Percentiles rank a stretch among this genome's conserved stretches.
Evolutionary conservation across 2,329 filamentous ascomycete genomes (phyloP).

Genomic region (Sporothrix pseudoabietina): DNA sequence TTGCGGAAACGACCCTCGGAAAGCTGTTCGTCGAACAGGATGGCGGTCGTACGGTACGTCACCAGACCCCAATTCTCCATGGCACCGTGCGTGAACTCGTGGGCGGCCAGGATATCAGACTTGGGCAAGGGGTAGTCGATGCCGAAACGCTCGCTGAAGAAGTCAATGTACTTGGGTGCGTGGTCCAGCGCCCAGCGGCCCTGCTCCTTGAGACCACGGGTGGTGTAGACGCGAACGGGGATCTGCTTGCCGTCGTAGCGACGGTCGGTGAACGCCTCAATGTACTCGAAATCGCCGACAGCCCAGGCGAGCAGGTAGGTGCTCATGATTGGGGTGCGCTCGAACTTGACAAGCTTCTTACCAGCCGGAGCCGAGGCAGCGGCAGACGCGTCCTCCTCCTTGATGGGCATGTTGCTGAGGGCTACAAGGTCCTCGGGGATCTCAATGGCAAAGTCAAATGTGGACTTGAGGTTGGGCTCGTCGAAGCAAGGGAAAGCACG

Average conservation of each 20-base stretch:
- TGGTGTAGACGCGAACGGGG: slow-evolving; percentile 94
- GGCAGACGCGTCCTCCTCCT: slow-evolving; percentile 57
- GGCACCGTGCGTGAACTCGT: slow-evolving; percentile 85
- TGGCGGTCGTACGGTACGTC: slow-evolving; percentile 91
- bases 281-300: slow-evolving; percentile 93
- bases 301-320: slow-evolving; percentile 92
- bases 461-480: slow-evolving; percentile 94
- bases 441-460: slow-evolving; percentile 92
- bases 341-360: slow-evolving; percentile 75
- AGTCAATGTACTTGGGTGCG: slow-evolving; percentile 90
- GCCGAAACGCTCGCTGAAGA: slow-evolving; percentile 91
- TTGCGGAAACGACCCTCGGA: slow-evolving; percentile 92
- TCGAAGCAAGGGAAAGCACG: slow-evolving; percentile 97
- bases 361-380: slow-evolving; percentile 46
- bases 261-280: slow-evolving; percentile 86
- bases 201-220: slow-evolving; percentile 89
- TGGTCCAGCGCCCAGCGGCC: slow-evolving; percentile 87
- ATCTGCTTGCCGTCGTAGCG: slow-evolving; percentile 81
- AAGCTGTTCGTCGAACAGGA: slow-evolving; percentile 91
- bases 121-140: slow-evolving; percentile 94
- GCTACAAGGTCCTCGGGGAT: slow-evolving; percentile 85
- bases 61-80: slow-evolving; percentile 98
- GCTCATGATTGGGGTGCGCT: slow-evolving; percentile 86
- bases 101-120: slow-evolving; percentile 84
- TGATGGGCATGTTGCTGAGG: slow-evolving; percentile 93